A percentile compares a stretch with the other conserved stretches of the same genome.
These are phyloP conservation scores for Primulina huaijiensis DNA, from an alignment of 257 asterid species.

Conservation along the genomic window DNA sequence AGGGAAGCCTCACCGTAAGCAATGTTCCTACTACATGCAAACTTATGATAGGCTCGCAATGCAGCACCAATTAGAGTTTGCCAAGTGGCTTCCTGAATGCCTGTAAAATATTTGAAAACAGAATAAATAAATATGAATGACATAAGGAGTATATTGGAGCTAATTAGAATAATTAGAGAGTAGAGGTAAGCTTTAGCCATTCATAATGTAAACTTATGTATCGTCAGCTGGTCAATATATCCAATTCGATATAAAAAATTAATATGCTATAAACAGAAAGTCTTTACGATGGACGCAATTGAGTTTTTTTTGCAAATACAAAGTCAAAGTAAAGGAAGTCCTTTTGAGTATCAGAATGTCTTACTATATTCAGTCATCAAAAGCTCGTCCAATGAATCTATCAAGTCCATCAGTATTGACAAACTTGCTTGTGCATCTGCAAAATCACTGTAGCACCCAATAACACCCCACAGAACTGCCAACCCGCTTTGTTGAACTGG, in stretches of 20 bases:
- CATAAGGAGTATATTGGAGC: conserved; percentile 3
- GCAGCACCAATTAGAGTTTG: conserved; percentile 76
- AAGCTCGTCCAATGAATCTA: conserved; percentile 64
- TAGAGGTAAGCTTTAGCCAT: background rate
- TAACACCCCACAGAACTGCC: conserved; percentile 80
- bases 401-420: conserved; percentile 55
- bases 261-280: background rate
- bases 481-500: conserved; percentile 42
- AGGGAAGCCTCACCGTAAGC: conserved; percentile 41
- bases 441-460: conserved; percentile 60
- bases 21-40: conserved; percentile 35
- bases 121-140: conserved; percentile 16
- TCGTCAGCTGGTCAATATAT: background rate
- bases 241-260: background rate
- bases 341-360: conserved; percentile 26
- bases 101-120: conserved; percentile 37
- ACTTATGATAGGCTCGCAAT: conserved; percentile 54
- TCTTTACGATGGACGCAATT: background rate
- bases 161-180: conserved; percentile 5
- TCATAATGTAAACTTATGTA: background rate
- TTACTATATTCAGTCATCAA: conserved; percentile 55
- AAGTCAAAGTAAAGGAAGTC: conserved; percentile 9
- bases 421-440: conserved; percentile 41
- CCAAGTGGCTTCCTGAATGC: conserved; percentile 40
- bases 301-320: background rate